Percentiles rank a stretch among this genome's conserved stretches.
Evolutionary conservation across 1,139 yeast species (phyloP).

Genomic region (Saccharomyces pastorianus): DNA sequence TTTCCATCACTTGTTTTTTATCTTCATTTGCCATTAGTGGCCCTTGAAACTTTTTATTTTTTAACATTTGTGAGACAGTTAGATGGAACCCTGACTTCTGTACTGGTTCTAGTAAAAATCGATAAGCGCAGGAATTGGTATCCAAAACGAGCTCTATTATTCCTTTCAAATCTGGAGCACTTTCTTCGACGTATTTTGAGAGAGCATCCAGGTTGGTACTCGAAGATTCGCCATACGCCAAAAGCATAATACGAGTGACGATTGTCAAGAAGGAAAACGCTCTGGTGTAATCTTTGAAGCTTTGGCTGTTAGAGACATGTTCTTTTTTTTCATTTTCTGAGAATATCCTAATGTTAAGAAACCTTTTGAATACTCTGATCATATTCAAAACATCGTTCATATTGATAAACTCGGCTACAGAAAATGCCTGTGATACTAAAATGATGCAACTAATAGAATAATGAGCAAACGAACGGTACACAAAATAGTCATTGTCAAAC

Average conservation of each 20-base stretch:
- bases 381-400: slow-evolving; percentile 13
- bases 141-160: slow-evolving; percentile 14
- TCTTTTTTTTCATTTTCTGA: slow-evolving; percentile 8
- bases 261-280: slow-evolving; percentile 16
- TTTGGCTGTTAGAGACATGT: slow-evolving; percentile 10
- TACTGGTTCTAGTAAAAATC: slow-evolving; percentile 18
- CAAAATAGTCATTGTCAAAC: slow-evolving; percentile 15
- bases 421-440: slow-evolving; percentile 12
- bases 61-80: slow-evolving; percentile 20
- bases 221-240: slow-evolving; percentile 11
- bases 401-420: slow-evolving; percentile 7
- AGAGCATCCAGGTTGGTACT: slow-evolving; percentile 13
- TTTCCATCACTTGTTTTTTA: background rate
- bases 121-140: slow-evolving; percentile 20
- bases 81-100: slow-evolving; percentile 26
- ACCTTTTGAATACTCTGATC: slow-evolving; percentile 14
- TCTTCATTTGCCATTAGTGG: background rate
- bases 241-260: slow-evolving; percentile 13
- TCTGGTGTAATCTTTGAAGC: slow-evolving; percentile 14
- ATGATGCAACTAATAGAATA: slow-evolving; percentile 14
- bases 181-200: slow-evolving; percentile 9
- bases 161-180: slow-evolving; percentile 14
- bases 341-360: slow-evolving; percentile 9
- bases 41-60: slow-evolving; percentile 3
- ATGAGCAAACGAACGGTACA: slow-evolving; percentile 10